phyloP scores from a whole-genome alignment of 2,329 filamentous ascomycete genomes.

The Cladosporium oxysporum region DNA sequence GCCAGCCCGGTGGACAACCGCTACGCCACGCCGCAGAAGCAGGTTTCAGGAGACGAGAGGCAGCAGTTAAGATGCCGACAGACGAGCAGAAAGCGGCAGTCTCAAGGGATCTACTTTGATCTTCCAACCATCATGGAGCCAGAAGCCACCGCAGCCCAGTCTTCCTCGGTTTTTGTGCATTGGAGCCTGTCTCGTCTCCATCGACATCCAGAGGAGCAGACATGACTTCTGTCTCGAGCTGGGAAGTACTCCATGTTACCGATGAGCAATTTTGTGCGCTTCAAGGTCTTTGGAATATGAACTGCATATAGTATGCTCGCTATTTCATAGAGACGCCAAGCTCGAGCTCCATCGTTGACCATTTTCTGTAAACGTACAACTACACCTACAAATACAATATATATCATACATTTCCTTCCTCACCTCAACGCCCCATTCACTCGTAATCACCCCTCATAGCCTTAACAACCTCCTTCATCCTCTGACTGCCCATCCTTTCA shows the following conservation, averaged over 20 bases:
- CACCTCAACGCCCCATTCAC: background rate
- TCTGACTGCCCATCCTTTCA: slow-evolving; percentile 63
- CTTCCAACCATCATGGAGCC: background rate
- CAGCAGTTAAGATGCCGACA: background rate
- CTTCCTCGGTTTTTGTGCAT: background rate
- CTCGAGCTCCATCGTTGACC: too few species aligned
- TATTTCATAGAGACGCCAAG: too few species aligned
- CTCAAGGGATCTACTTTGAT: background rate
- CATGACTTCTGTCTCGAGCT: too few species aligned
- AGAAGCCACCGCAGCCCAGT: background rate
- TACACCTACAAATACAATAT: background rate
- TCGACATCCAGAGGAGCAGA: too few species aligned
- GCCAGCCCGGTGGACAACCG: background rate
- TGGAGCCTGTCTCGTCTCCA: too few species aligned
- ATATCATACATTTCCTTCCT: background rate
- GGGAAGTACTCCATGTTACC: too few species aligned
- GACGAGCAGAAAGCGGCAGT: background rate
- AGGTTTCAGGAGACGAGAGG: background rate
- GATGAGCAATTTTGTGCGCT: too few species aligned
- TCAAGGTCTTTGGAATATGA: too few species aligned
- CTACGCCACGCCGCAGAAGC: background rate
- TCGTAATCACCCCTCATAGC: slow-evolving; percentile 32
- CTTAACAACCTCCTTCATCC: slow-evolving; percentile 58
- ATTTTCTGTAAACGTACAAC: background rate
- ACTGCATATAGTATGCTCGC: too few species aligned